These are phyloP conservation scores for Thielaviopsis cerberus DNA, from an alignment of 2,329 filamentous ascomycete genomes.

Conservation along the genomic window DNA sequence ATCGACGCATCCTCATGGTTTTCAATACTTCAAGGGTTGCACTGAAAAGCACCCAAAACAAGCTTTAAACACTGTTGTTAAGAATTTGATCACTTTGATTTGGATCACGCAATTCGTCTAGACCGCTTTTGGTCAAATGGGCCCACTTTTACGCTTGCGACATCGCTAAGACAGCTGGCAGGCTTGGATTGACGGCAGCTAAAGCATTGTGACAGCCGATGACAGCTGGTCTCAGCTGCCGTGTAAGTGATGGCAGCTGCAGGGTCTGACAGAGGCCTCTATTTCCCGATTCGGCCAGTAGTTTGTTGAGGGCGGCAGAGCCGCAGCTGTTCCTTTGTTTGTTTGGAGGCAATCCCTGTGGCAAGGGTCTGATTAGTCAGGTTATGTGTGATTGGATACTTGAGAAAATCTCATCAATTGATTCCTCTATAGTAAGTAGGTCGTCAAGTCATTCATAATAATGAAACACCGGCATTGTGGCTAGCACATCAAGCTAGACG, in stretches of 20 bases:
- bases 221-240: background rate
- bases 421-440: background rate
- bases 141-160: conserved; percentile 9
- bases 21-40: background rate
- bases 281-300: background rate
- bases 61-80: background rate
- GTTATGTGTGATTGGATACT: background rate
- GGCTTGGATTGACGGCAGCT: too few relatives aligned
- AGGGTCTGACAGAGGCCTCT: background rate
- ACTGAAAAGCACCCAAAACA: background rate
- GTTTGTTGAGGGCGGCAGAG: background rate
- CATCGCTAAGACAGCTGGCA: background rate
- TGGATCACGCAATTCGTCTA: conserved; percentile 12
- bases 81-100: conserved; percentile 5
- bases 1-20: too few relatives aligned
- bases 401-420: background rate
- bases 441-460: background rate
- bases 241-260: conserved; percentile 9
- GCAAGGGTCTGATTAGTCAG: background rate
- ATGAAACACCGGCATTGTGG: background rate
- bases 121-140: conserved; percentile 7
- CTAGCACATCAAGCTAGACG: too few relatives aligned
- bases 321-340: background rate
- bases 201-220: too few relatives aligned
- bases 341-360: background rate